Percentiles rank a stretch among this genome's conserved stretches.
Conservation (phyloP, 1,284 basidiomycete genomes). For the Puccinia polysora region DNA sequence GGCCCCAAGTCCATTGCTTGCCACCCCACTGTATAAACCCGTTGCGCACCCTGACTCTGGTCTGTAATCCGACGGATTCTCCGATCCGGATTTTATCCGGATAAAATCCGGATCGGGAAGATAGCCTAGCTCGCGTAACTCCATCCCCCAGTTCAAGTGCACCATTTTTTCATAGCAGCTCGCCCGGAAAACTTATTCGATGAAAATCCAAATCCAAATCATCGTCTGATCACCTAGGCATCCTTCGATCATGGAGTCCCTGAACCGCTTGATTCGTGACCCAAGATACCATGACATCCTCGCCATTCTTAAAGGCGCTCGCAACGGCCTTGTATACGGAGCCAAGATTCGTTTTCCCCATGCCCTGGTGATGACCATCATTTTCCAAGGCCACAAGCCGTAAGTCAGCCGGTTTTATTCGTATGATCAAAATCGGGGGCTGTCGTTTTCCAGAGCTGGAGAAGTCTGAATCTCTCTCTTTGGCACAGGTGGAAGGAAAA, state of each 20-base stretch:
- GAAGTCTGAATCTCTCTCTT: constrained; percentile 32
- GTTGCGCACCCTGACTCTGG: no score
- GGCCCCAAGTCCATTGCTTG: no score
- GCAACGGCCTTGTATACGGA: constrained; percentile 81
- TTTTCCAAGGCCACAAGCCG: constrained; percentile 60
- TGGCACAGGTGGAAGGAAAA: constrained; percentile 65
- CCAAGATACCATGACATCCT: constrained; percentile 84
- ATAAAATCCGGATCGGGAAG: no score
- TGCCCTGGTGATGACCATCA: constrained; percentile 90
- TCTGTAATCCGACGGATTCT: no score
- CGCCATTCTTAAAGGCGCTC: constrained; percentile 85
- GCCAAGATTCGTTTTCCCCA: constrained; percentile 94
- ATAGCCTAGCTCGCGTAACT: no score
- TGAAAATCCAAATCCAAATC: no score
- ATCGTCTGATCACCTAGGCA: no score
- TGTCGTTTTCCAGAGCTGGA: not conserved
- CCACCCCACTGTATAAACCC: no score
- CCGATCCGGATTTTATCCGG: no score
- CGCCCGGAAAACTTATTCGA: no score
- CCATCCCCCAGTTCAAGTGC: no score
- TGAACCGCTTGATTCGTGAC: constrained; percentile 49
- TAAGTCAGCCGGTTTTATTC: not conserved
- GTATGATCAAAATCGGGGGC: not conserved
- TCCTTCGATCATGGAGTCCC: constrained; percentile 20
- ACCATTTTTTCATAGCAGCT: no score